Conservation (phyloP, 768 basidiomycete genomes). For the Trametes gibbosa region DNA sequence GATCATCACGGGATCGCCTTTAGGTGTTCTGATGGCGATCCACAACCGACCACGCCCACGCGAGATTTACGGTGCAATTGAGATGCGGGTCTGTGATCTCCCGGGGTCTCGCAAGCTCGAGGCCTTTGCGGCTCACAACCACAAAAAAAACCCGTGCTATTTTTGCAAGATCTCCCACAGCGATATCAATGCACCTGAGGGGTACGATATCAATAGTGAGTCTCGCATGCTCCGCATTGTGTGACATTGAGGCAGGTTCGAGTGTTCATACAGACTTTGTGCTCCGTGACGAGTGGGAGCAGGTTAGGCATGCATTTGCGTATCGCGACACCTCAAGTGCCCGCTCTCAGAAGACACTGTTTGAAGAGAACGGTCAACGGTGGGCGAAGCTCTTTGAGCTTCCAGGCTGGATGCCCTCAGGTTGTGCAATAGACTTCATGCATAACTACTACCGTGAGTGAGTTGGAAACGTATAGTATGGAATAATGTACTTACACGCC, state of each 20-base stretch:
- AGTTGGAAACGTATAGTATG: not conserved
- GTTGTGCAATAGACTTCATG: not conserved
- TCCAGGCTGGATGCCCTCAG: not conserved
- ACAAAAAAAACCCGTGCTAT: not conserved
- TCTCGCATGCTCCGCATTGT: not conserved
- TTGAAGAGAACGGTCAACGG: not conserved
- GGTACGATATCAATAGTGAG: not conserved
- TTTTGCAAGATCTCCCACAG: not conserved
- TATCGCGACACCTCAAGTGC: not conserved
- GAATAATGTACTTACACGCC: not conserved
- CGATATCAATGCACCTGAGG: not conserved
- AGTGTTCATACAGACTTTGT: not conserved
- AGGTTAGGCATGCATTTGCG: not conserved
- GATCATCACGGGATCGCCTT: no score
- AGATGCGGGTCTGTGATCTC: not conserved
- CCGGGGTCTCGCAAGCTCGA: not conserved
- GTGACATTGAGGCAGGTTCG: not conserved
- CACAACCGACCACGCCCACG: not conserved
- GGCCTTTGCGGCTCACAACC: not conserved
- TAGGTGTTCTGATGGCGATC: not conserved
- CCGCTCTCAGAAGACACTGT: not conserved
- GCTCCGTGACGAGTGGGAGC: not conserved
- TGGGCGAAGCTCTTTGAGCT: no score
- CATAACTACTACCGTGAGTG: not conserved
- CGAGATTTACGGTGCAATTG: not conserved